Evolutionary conservation across 345 rosid species (phyloP), one percentile per base, ranked within the genome.

Genomic region (Lepidium africanum): DNA sequence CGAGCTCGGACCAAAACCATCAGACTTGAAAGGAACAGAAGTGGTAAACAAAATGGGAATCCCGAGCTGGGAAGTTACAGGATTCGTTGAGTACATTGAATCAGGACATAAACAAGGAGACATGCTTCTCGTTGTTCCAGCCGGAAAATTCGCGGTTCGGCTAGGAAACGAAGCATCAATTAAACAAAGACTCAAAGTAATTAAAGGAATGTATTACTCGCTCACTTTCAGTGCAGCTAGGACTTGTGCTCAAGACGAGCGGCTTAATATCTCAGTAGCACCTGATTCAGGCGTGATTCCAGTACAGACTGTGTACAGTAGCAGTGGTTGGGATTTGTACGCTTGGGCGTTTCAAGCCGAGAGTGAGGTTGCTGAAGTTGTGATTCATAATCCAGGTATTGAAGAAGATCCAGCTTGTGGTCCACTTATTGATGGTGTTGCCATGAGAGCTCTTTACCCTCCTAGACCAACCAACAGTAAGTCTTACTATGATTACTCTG

Each of bases 31-130:
- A 40, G 96, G 98, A 60, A 87, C 91, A 0, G 80, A 75, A 11
- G 88, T 92, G 6, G 14, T 76, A 0, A 80, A 76, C 46, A 79
- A 77, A 7, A 42, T 64, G 14, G 88, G 86, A 0, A 81, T 92
- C 14, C 98, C 98, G 1, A 73, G 62, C 9, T 92, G 98, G 98
- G 91, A 85, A 72, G 71, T 85, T 7, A 80, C 87, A 2, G 98
- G 98, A 0, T 85, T 79, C 41, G 93, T 92, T 2, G 96, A 92
- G 66, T 90, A 90, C 86, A 90, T 92, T 13, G 82, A 71, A 65
- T 86, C 96, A 7, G 98, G 98, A 6, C 96, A 90, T 27, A 92
- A 84, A 77, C 98, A 92, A 76, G 96, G 98, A 13, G 98, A 85
- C 82, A 92, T 92, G 98, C 49, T 90, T 43, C 88, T 92, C 11